A percentile compares a stretch with the other conserved stretches of the same genome.
Conservation (phyloP, 2,329 filamentous ascomycete genomes). For the Dendryphion nanum region DNA sequence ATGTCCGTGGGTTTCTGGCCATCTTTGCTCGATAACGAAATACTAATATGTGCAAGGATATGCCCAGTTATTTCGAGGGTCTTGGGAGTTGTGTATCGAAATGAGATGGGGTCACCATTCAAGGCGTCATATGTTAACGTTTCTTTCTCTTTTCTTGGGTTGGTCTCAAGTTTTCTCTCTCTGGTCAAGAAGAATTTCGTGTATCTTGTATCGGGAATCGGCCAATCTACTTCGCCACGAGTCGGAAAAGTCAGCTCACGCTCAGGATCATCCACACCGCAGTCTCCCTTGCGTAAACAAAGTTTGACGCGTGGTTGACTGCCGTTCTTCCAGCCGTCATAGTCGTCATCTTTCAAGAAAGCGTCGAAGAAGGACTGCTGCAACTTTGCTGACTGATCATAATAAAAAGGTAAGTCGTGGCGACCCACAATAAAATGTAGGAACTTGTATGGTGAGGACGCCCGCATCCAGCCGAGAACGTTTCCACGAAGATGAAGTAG, state of each 20-base stretch:
- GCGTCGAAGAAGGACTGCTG: not conserved
- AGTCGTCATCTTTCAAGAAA: not conserved
- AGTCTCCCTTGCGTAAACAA: not conserved
- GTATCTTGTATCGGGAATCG: conserved; percentile 1
- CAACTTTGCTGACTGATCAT: conserved; percentile 45
- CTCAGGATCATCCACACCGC: not conserved
- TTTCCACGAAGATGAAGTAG: conserved; percentile 68
- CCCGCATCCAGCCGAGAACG: conserved; percentile 62
- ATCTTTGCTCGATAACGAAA: conserved; percentile 1
- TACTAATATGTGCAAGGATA: not conserved
- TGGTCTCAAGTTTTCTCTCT: not conserved
- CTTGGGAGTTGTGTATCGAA: too few relatives aligned
- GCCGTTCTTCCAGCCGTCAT: not conserved
- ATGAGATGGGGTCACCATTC: too few relatives aligned
- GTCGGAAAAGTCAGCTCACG: not conserved
- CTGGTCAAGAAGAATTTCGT: not conserved
- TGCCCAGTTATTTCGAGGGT: not conserved
- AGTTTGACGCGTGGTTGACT: not conserved
- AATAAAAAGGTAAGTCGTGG: conserved; percentile 71
- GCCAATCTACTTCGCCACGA: not conserved
- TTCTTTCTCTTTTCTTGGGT: not conserved
- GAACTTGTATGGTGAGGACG: conserved; percentile 67
- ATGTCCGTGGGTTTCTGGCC: not conserved
- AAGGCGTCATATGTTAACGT: not conserved
- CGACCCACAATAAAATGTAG: conserved; percentile 68